Conservation (phyloP, 768 basidiomycete genomes). For the Hebeloma cylindrosporum region DNA sequence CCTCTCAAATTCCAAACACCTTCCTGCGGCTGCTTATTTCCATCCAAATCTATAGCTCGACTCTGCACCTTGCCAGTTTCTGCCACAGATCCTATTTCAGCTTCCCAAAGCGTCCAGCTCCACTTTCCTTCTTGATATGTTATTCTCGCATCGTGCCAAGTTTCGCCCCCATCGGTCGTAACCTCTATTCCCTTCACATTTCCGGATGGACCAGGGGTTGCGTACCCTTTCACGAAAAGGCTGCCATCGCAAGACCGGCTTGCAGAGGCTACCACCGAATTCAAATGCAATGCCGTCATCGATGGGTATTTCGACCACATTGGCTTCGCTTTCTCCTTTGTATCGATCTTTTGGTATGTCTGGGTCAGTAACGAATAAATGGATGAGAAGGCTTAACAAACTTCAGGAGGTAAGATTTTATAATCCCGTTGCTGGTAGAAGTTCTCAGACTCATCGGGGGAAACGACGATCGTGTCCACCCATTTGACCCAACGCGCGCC, state of each 20-base stretch:
- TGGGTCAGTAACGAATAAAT: slow-evolving; percentile 4
- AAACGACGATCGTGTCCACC: slow-evolving; percentile 60
- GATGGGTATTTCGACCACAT: slow-evolving; percentile 58
- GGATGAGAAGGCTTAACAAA: slow-evolving; percentile 23
- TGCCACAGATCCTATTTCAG: slow-evolving; percentile 35
- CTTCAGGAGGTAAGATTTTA: slow-evolving; percentile 56
- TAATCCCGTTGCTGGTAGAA: slow-evolving; percentile 77
- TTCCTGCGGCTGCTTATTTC: slow-evolving; percentile 47
- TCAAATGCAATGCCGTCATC: slow-evolving; percentile 59
- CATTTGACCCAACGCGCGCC: slow-evolving; percentile 80
- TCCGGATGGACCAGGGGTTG: slow-evolving; percentile 44
- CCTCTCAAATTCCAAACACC: slow-evolving; percentile 68
- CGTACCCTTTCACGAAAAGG: slow-evolving; percentile 56
- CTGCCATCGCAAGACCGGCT: slow-evolving; percentile 30
- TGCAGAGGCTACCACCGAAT: slow-evolving; percentile 57
- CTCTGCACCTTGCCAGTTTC: slow-evolving; percentile 41
- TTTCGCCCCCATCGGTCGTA: slow-evolving; percentile 48
- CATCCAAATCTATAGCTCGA: slow-evolving; percentile 52
- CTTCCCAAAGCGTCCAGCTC: slow-evolving; percentile 79
- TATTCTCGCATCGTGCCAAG: slow-evolving; percentile 52
- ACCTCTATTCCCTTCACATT: slow-evolving; percentile 52
- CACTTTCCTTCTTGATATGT: slow-evolving; percentile 63
- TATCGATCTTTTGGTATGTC: slow-evolving; percentile 36
- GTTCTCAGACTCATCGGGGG: slow-evolving; percentile 57
- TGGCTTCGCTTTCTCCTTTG: slow-evolving; percentile 42